Evolutionary conservation across 768 basidiomycete genomes (phyloP).

Genomic region (Pisolithus orientalis): DNA sequence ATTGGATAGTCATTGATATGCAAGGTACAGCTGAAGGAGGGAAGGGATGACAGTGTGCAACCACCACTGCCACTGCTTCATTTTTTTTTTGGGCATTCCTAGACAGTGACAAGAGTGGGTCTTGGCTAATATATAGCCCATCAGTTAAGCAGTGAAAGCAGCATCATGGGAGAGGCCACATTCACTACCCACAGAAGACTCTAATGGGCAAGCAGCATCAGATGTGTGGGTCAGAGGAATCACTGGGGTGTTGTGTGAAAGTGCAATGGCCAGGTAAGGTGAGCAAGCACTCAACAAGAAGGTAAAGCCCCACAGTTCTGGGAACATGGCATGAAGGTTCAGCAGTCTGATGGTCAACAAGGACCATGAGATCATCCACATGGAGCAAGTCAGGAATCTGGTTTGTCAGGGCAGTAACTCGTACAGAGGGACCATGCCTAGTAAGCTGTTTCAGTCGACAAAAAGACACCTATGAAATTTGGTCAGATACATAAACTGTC

Average conservation of each 20-base stretch:
- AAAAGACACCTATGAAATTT: too few relatives aligned
- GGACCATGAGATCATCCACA: neutral
- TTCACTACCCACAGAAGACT: neutral
- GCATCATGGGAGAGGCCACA: neutral
- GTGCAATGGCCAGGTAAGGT: neutral
- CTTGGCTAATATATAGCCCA: neutral
- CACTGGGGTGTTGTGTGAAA: neutral
- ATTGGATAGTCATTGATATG: neutral
- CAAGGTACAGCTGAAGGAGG: conserved; percentile 2
- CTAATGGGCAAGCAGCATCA: too few relatives aligned
- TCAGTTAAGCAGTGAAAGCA: neutral
- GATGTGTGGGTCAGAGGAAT: neutral
- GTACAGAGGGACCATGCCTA: too few relatives aligned
- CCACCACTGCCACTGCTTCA: conserved; percentile 4
- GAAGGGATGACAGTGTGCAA: conserved; percentile 4
- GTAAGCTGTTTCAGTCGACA: too few relatives aligned
- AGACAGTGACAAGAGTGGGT: neutral
- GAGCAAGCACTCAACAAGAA: neutral
- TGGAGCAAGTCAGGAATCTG: neutral
- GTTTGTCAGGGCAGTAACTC: too few relatives aligned
- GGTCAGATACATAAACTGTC: too few relatives aligned
- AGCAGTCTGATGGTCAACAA: neutral
- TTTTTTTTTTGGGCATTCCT: neutral
- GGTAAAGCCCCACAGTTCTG: neutral
- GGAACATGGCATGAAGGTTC: neutral